A percentile compares a stretch with the other conserved stretches of the same genome.
Conservation (phyloP, 805 yeast genomes). For the Yarrowia deformans region DNA sequence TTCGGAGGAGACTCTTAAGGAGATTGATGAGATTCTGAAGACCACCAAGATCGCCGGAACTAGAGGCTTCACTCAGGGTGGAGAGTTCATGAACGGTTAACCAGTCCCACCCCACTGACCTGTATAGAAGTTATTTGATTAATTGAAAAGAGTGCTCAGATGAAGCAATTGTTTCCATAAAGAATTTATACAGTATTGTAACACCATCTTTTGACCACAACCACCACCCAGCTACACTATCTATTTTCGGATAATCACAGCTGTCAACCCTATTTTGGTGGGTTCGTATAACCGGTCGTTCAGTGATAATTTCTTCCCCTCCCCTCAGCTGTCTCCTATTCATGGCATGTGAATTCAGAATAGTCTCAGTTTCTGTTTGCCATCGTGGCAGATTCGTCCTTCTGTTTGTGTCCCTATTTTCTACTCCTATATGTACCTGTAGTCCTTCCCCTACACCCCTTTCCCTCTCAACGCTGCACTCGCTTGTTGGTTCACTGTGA, state of each 20-base stretch:
- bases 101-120: not conserved
- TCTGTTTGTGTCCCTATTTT: not conserved
- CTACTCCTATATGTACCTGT: too few species aligned
- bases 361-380: too few species aligned
- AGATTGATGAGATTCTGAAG: constrained; percentile 58
- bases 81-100: constrained; percentile 31
- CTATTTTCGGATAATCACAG: constrained; percentile 14
- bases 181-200: too few species aligned
- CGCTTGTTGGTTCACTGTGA: constrained; percentile 1
- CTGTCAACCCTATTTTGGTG: constrained; percentile 18
- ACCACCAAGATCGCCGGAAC: constrained; percentile 60
- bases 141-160: not conserved
- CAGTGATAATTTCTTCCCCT: not conserved
- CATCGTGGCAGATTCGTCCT: too few species aligned
- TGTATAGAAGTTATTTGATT: constrained; percentile 15
- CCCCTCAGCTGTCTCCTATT: too few species aligned
- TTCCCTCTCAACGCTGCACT: not conserved
- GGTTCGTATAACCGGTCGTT: not conserved
- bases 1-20: constrained; percentile 63
- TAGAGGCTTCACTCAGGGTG: constrained; percentile 49
- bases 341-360: not conserved
- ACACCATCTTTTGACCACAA: not conserved
- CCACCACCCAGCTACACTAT: constrained; percentile 5
- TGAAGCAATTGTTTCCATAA: not conserved
- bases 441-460: not conserved